A percentile compares a stretch with the other conserved stretches of the same genome.
Conservation (phyloP, 75 land plant species). For the Pinus tabuliformis region DNA sequence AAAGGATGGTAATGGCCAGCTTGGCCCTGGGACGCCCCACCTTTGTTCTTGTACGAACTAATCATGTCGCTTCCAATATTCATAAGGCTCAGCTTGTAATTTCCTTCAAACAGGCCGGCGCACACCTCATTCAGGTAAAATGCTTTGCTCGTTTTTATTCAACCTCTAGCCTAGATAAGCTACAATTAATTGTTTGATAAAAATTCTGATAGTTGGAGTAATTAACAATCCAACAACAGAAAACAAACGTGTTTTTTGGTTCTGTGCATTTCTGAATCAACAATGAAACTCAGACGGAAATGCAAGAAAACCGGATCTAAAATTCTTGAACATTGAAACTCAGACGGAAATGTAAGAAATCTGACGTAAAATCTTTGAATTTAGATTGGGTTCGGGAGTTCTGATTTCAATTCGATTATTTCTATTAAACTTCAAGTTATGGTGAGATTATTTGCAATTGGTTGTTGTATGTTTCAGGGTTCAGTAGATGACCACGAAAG, state of each 20-base stretch:
- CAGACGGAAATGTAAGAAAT: no score
- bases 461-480: conserved; percentile 15
- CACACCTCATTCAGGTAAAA: conserved; percentile 32
- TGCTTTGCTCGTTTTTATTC: neutral
- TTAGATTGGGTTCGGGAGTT: neutral
- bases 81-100: conserved; percentile 46
- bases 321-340: no score
- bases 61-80: conserved; percentile 37
- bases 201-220: no score
- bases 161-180: no score
- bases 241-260: no score
- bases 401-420: neutral
- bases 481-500: conserved; percentile 31
- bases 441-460: neutral
- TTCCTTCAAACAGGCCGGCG: conserved; percentile 50
- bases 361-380: no score
- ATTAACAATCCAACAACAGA: no score
- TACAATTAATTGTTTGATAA: no score
- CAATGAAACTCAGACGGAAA: no score
- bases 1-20: conserved; percentile 55
- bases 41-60: conserved; percentile 38
- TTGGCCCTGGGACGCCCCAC: conserved; percentile 46
- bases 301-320: no score
- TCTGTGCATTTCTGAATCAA: no score
- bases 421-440: neutral